Base-by-base conservation (phyloP, 164 flowering plant genomes). In the Stephania cephalantha region DNA sequence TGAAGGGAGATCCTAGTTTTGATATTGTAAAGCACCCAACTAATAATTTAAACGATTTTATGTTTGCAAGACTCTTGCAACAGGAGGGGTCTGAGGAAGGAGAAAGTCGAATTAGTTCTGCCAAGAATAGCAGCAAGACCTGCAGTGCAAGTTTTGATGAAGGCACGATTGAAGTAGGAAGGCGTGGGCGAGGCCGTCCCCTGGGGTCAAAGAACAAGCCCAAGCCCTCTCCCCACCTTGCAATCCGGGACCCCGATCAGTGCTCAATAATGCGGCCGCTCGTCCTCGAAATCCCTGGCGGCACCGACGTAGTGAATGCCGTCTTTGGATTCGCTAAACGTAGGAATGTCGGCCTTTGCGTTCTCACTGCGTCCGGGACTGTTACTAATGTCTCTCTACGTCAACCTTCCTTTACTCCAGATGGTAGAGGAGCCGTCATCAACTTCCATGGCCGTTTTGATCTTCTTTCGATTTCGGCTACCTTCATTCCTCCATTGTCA, bases 151-250 rank as follows among this genome's bases (percentile, higher is more conserved):
- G 61, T 1, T 83, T 74, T 45, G 90, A 90, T 55, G 91, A 89
- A 0, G 87, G 88, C 22, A 71, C 87, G 71, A 86, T 88, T 4
- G 91, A 88, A 70, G 85, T 87, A 3, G 85, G 78, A 11, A 79
- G 89, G 17, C 80, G 90, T 7, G 88, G 90, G 4, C 71, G 94
- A 35, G 94, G 94, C 42, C 82, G 94, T 7, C 94, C 94, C 0
- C 94, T 92, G 17, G 94, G 94, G 0, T 90, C 94, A 58, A 90
- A 90, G 68, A 90, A 88, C 82, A 90, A 83, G 73, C 89, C 92
- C 7, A 90, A 87, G 75, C 90, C 91, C 0, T 89, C 91, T 7
- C 77, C 87, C 6, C 64, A 9, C 5, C 67, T 88, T 70, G 78
- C 87, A 5, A 84, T 88, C 30, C 86, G 87, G 0, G 89, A 87